These are phyloP conservation scores for Eruca vesicaria DNA, from an alignment of 441 rosid genomes.

Conservation along the genomic window DNA sequence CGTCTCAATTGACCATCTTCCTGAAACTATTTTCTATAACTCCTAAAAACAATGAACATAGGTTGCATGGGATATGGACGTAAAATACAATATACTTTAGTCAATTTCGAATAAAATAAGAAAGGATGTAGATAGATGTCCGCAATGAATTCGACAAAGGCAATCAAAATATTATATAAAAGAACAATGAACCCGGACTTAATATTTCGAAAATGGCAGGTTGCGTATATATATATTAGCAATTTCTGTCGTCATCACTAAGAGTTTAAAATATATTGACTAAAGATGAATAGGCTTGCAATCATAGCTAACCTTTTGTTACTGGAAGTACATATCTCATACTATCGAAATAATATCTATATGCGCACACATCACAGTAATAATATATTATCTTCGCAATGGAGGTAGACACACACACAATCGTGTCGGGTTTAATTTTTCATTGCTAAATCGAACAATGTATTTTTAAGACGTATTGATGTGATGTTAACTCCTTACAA, in stretches of 20 bases:
- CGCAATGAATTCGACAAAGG: conserved; percentile 24
- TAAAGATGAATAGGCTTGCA: conserved; percentile 23
- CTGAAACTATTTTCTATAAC: not conserved
- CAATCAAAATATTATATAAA: conserved; percentile 22
- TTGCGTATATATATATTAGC: conserved; percentile 22
- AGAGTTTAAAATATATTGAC: conserved; percentile 7
- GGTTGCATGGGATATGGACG: conserved; percentile 9
- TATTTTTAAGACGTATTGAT: not conserved
- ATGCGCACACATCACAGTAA: conserved; percentile 13
- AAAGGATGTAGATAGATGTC: conserved; percentile 29
- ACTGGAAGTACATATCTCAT: conserved; percentile 15
- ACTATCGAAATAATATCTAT: conserved; percentile 18
- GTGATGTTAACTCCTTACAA: not conserved
- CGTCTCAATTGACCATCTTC: not conserved
- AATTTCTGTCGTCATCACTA: conserved; percentile 27
- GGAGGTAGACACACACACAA: not conserved
- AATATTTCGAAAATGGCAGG: conserved; percentile 17
- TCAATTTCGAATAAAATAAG: conserved; percentile 15
- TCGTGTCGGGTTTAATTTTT: not conserved
- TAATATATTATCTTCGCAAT: conserved; percentile 7
- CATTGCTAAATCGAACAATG: not conserved
- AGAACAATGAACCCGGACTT: conserved; percentile 26
- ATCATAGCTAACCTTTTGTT: conserved; percentile 22
- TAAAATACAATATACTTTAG: not conserved
- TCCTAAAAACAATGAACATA: not conserved